These are phyloP conservation scores for Andalucia godoyi DNA, from an alignment of 78 protist species.

Conservation along the genomic window DNA sequence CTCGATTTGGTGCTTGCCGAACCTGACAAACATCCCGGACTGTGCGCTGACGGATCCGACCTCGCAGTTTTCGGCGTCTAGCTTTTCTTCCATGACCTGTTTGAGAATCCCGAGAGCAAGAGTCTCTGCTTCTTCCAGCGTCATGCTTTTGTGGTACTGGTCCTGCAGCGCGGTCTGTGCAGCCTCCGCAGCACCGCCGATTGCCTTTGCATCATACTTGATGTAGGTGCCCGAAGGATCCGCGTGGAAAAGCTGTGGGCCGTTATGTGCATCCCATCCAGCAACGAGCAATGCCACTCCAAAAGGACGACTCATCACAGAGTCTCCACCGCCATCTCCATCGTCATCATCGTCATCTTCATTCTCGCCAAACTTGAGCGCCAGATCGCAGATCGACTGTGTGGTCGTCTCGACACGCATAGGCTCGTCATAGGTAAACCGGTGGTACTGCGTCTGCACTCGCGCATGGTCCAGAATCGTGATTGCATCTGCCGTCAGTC, in stretches of 20 bases:
- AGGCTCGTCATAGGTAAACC: conserved; percentile 94
- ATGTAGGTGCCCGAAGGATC: conserved; percentile 96
- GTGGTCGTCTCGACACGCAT: conserved; percentile 84
- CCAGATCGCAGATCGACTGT: conserved; percentile 85
- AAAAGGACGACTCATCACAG: conserved; percentile 77
- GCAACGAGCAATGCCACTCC: conserved; percentile 97
- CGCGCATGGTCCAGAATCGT: conserved; percentile 94
- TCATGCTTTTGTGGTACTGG: conserved; percentile 64
- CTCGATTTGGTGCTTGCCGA: too few species aligned
- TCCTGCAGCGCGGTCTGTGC: conserved; percentile 89
- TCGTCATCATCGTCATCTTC: conserved; percentile 31
- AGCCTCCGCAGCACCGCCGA: conserved; percentile 95
- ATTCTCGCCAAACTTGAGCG: conserved; percentile 88
- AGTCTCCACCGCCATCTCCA: conserved; percentile 20
- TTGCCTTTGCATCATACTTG: conserved; percentile 81
- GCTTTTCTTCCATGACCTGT: conserved; percentile 97
- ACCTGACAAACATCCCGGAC: too few species aligned
- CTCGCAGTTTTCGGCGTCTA: conserved; percentile 70
- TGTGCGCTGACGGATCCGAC: conserved; percentile 54
- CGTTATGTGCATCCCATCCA: conserved; percentile 92
- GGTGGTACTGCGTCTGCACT: conserved; percentile 90
- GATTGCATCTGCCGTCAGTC: conserved; percentile 95
- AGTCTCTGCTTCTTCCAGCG: conserved; percentile 77
- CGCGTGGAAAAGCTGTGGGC: conserved; percentile 85
- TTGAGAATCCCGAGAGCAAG: conserved; percentile 76